Conservation (phyloP, 1,284 basidiomycete genomes). For the Caloboletus firmus region DNA sequence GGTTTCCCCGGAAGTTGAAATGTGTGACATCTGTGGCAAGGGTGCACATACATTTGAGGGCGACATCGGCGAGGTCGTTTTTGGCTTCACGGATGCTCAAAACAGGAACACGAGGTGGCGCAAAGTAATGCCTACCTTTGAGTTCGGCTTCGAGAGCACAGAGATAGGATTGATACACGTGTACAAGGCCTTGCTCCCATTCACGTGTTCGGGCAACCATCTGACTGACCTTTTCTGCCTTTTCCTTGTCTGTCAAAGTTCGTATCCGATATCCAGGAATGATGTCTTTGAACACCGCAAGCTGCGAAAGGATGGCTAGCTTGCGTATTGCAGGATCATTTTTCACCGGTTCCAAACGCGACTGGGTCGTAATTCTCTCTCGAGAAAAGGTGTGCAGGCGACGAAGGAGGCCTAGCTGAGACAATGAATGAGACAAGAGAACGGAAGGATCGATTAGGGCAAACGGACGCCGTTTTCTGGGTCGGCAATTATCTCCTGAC, state of each 20-base stretch:
- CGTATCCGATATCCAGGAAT: slow-evolving; percentile 92
- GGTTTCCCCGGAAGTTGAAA: slow-evolving; percentile 96
- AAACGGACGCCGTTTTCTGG: slow-evolving; percentile 75
- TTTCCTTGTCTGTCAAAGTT: slow-evolving; percentile 85
- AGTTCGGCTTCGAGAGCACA: slow-evolving; percentile 83
- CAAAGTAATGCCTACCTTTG: slow-evolving; percentile 60
- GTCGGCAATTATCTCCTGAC: slow-evolving; percentile 87
- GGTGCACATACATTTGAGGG: slow-evolving; percentile 86
- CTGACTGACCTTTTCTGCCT: slow-evolving; percentile 92
- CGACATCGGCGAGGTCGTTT: slow-evolving; percentile 68
- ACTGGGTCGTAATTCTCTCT: slow-evolving; percentile 63
- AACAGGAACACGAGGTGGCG: slow-evolving; percentile 19
- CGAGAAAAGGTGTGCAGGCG: slow-evolving; percentile 86
- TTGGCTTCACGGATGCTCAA: slow-evolving; percentile 52
- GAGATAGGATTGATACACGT: slow-evolving; percentile 87
- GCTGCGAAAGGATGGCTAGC: slow-evolving; percentile 85
- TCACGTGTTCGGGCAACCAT: slow-evolving; percentile 89
- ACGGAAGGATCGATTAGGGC: slow-evolving; percentile 10
- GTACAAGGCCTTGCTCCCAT: slow-evolving; percentile 95
- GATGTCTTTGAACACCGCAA: slow-evolving; percentile 95
- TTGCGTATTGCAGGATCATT: slow-evolving; percentile 87
- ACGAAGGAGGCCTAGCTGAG: slow-evolving; percentile 79
- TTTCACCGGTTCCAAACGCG: slow-evolving; percentile 62
- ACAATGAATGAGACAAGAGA: slow-evolving; percentile 19
- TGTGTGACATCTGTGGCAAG: slow-evolving; percentile 84